phyloP scores from a whole-genome alignment of 2,329 filamentous ascomycete species.

The Fusarium verrucosum region DNA sequence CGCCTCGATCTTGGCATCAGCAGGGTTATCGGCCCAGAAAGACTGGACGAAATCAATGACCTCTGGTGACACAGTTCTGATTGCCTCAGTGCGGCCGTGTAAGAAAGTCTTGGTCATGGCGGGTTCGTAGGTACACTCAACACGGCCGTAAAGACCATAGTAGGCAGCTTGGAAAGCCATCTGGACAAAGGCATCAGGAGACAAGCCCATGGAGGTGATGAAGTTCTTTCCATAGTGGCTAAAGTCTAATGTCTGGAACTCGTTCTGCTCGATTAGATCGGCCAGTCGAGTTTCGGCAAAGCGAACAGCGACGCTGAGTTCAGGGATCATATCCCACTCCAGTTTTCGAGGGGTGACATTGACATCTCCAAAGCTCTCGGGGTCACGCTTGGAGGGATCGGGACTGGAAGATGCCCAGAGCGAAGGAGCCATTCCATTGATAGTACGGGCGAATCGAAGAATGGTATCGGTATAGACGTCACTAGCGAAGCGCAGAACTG shows the following conservation, averaged over 20 bases:
- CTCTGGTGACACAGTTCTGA: conserved; percentile 84
- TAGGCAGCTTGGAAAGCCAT: conserved; percentile 99
- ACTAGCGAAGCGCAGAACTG: conserved; percentile 93
- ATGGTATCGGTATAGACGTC: conserved; percentile 99
- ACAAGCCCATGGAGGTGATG: conserved; percentile 96
- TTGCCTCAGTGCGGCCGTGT: conserved; percentile 93
- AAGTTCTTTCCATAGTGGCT: conserved; percentile 93
- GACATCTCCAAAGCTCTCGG: conserved; percentile 90
- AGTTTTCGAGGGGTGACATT: conserved; percentile 94
- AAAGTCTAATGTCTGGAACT: conserved; percentile 93
- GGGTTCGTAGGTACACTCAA: conserved; percentile 96
- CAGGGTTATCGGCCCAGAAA: conserved; percentile 92
- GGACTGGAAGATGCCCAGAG: conserved; percentile 92
- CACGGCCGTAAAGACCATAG: conserved; percentile 92
- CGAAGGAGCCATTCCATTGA: conserved; percentile 91
- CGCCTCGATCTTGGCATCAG: conserved; percentile 84
- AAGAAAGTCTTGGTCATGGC: conserved; percentile 97
- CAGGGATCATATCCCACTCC: conserved; percentile 96
- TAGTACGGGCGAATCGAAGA: conserved; percentile 90
- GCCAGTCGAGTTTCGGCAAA: conserved; percentile 95
- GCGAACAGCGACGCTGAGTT: conserved; percentile 87
- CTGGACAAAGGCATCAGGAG: conserved; percentile 95
- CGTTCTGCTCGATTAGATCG: conserved; percentile 95
- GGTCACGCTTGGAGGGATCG: conserved; percentile 91
- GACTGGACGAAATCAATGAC: conserved; percentile 88